Evolutionary conservation across 768 basidiomycete genomes (phyloP), one percentile per base, ranked within the genome.

Genomic region (Rhizopogon sp.): DNA sequence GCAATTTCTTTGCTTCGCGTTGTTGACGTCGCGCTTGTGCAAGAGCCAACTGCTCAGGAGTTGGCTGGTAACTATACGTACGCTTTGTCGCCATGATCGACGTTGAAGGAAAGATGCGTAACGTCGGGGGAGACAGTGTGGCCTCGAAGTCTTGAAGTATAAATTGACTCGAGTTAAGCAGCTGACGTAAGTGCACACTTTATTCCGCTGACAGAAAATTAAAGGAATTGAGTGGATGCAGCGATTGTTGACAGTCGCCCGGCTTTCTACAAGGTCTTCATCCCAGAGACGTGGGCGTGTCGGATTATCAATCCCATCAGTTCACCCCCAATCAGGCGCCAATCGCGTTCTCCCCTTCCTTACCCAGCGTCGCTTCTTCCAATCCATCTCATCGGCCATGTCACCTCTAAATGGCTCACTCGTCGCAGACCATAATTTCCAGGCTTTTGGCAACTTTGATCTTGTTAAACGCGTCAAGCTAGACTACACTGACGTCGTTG

Each of bases 371-470:
- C 57, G 47, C 40, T 39, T 41, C 6, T 50, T 53, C 41, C 59
- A 58, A 54, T 55, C 56, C 25, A 39, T 65, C 16, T 55, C 70
- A 57, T 59, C 69, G 60, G 72, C 72, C 70, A 52, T 70, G 13
- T 54, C 63, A 8, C 55, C 54, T 29, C 58, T 58, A 33, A 65
- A 67, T 50, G 63, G 55, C 37, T 43, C 60, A 3, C 17, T 49
- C 44, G 70, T 53, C 20, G 29, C 58, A n/a, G 58, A 60, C 8
- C 52, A 50, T 31, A 16, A 52, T 16, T 55, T 46, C 40, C 55
- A 79, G 60, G 68, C 72, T 20, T 83, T 79, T 62, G 90, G 87
- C 47, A 89, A 93, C 67, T 96, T 92, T 65, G 90, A 96, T 71
- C 79, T 93, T 39, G 72, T 94, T 55, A 86, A 85, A 65, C 78